Conservation (phyloP, 139 green algal species). For the Micromonas commoda region DNA sequence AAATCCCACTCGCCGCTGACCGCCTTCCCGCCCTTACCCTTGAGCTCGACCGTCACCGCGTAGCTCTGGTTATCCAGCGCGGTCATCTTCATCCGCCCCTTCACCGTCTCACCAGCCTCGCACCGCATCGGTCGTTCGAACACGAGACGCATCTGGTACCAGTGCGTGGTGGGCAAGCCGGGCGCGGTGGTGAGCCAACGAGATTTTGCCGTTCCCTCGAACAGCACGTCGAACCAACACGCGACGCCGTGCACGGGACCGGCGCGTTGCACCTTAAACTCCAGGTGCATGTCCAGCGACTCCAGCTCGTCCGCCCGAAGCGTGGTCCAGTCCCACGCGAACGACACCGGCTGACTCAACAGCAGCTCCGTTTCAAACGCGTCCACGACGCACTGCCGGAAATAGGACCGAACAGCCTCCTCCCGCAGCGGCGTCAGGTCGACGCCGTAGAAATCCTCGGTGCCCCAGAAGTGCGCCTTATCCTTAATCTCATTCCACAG, state of each 20-base stretch:
- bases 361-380: conserved; percentile 74
- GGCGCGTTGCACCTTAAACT: not conserved
- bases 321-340: conserved; percentile 70
- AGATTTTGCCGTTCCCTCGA: conserved; percentile 51
- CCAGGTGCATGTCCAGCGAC: conserved; percentile 71
- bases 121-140: not conserved
- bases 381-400: conserved; percentile 83
- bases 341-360: conserved; percentile 45
- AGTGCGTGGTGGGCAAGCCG: conserved; percentile 86
- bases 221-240: conserved; percentile 93
- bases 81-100: not conserved
- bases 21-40: not conserved
- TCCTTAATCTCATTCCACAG: conserved; percentile 66
- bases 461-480: conserved; percentile 70
- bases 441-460: conserved; percentile 77
- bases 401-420: conserved; percentile 62
- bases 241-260: conserved; percentile 74
- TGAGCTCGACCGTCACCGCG: not conserved
- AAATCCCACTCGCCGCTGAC: conserved; percentile 67
- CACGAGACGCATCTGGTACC: conserved; percentile 60
- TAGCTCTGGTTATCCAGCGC: not conserved
- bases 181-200: conserved; percentile 84
- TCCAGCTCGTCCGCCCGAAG: conserved; percentile 63
- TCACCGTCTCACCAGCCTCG: not conserved
- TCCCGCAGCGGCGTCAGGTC: conserved; percentile 68